Base-by-base conservation (phyloP, 2,329 filamentous ascomycete species). In the Trichophyton mentagrophytes region DNA sequence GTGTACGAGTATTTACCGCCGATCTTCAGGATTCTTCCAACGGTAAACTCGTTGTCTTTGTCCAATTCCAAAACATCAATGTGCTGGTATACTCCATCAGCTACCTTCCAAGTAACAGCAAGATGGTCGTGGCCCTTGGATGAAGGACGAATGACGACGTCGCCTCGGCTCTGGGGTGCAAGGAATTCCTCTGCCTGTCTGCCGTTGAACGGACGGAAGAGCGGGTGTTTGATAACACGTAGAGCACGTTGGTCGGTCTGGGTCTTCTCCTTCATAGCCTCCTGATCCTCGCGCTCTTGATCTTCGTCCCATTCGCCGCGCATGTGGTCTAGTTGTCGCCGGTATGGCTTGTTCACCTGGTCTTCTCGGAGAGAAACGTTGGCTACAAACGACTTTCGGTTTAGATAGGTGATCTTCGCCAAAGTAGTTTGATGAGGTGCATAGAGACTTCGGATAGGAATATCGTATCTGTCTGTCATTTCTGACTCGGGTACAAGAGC, bases 31-130 rank as follows among this genome's bases (percentile, higher is more conserved):
- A 87, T 85, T 67, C 86, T 87, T 64, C 93, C 93, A 2, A 97
- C 87, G 0, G 90, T 91, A 72, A 96, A 97, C 72, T 97, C 92
- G 64, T 90, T 97, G 64, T 96, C 90, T 76, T 99, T 99, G 73
- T 95, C 89, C 69, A 99, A 80, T 76, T 99, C 93, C 44, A 99
- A 81, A 38, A 99, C 92, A 73, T 99, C 93, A 65, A 99, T 89
- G 73, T 99, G 93, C 75, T 99, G 91, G 73, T 91, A 99, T n/a
- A 97, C 85, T 62, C 88, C 87, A 71, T 97, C 90, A 1, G 90
- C 87, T 13, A 99, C 91, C 78, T 99, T 99, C 93, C 93, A 99
- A 0, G 93, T 99, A 55, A 99, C 85, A 6, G 92, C 90, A 60
- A 99, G 80, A 77, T 99, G 93, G 72, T 99, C 93, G 62, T 90